Evolutionary conservation across 768 basidiomycete genomes (phyloP), one percentile per base, ranked within the genome.

Genomic region (Sistotremastrum niveocremeum): DNA sequence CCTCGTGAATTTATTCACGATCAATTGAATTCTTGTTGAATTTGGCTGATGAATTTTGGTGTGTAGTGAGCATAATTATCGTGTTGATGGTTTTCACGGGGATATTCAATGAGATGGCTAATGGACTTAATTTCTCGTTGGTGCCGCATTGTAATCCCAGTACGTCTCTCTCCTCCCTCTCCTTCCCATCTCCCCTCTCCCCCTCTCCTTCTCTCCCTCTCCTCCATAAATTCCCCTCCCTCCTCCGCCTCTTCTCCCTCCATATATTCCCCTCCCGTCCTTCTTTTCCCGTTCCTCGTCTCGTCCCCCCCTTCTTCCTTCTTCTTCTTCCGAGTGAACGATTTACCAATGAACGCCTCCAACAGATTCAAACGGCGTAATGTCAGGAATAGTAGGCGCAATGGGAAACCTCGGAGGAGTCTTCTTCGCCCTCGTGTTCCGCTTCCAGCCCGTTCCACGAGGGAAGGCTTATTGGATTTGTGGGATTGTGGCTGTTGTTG

Each of bases 91-190:
- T 67, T 7, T 54, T 69, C 36, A 60, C 69, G 45, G 69, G 60
- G 5, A 38, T 64, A 8, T 56, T 55, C 46, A 65, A 64, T 36
- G 68, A 72, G 53, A 57, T 66, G 8, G 72, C 62, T 0, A 75
- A 75, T 49, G 74, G 74, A 5, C 65, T 67, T 2, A 73, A 68
- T 52, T 74, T 73, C 50, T 59, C 70, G n/a, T 62, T 71, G 38
- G 69, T 72, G 0, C 72, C 73, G 0, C 72, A 73, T 50, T 70
- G 70, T 56, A 71, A 70, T 50, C 54, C 69, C 8, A 61, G 62
- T 58, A 60, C 58, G 52, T 64, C 58, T 45, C 54, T 20, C 32
- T 7, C 39, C 7, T 40, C n/a, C n/a, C 39, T 20, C 20, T 20
- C 20, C 20, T 20, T 20, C 20, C 20, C 20, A 20, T 20, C 20